Base-by-base conservation (phyloP, 1,284 basidiomycete species). In the Phenoliferia sp. region DNA sequence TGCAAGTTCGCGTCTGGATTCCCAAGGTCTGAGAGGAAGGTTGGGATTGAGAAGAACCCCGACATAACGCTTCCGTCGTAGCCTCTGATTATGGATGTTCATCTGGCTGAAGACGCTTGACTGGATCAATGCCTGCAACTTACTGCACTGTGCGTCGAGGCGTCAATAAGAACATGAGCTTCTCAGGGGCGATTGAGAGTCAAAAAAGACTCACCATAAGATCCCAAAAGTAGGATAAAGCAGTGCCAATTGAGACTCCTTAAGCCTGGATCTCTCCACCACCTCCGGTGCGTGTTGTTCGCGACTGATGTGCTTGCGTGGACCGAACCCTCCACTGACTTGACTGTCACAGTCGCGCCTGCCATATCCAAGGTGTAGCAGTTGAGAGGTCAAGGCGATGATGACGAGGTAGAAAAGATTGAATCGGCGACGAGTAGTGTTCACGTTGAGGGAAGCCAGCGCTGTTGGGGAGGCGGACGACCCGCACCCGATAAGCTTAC, bases 221-320 rank as follows among this genome's bases (percentile, higher is more conserved):
- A 56, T 0, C 65, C 68, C 9, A 69, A 60, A 3, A 63, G 36
- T 26, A 69, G 56, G 0, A 63, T 50, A 2, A 48, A 9, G 10
- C 36, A 36, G 52, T 67, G 62, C 39, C 26, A 10, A n/a, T 58
- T 61, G 26, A 67, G 48, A n/a, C 44, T 35, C 17, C 65, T 50
- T 34, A 69, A 29, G 33, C 68, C 62, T 2, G 65, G 34, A 29
- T 69, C 68, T 15, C 48, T 50, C 58, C 62, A 69, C 68, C 68
- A 69, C 2, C 12, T 26, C 3, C 12, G 28, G 32, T 67, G 35
- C 17, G 65, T 59, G 32, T 64, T 64, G 55, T 69, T 69, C 33
- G 33, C 17, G 16, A 44, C 39, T n/a, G n/a, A n/a, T n/a, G n/a
- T n/a, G n/a, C n/a, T n/a, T n/a, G n/a, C n/a, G n/a, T n/a, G n/a